These are phyloP conservation scores for Dioszegia hungarica DNA, from an alignment of 768 basidiomycete species.

Conservation along the genomic window DNA sequence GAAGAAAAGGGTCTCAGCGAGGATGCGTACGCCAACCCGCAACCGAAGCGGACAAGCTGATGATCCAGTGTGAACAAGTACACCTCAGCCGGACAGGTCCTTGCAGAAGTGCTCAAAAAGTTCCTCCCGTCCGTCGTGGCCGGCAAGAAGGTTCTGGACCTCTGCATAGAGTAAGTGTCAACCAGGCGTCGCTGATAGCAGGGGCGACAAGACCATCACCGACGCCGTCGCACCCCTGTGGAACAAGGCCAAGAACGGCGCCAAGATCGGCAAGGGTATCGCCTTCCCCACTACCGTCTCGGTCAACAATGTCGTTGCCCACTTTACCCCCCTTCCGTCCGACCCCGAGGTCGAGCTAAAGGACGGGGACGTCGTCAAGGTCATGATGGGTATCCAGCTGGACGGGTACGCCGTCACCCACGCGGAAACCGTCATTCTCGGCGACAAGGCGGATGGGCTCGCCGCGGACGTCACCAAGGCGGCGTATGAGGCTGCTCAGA, in stretches of 20 bases:
- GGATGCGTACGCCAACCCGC: conserved; percentile 41
- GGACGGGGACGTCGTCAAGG: conserved; percentile 85
- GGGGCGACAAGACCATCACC: conserved; percentile 86
- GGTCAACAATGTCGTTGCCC: conserved; percentile 90
- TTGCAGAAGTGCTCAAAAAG: conserved; percentile 75
- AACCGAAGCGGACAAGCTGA: not conserved
- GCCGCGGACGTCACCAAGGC: conserved; percentile 90
- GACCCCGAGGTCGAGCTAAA: conserved; percentile 52
- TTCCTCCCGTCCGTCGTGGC: conserved; percentile 70
- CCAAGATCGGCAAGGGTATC: conserved; percentile 75
- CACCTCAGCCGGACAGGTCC: conserved; percentile 87
- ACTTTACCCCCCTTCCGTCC: conserved; percentile 92
- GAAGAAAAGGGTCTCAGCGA: conserved; percentile 47
- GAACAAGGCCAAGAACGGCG: conserved; percentile 84
- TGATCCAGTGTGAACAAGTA: conserved; percentile 50
- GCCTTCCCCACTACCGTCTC: conserved; percentile 93
- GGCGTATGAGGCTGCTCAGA: conserved; percentile 87
- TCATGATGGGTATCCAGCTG: conserved; percentile 94
- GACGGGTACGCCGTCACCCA: conserved; percentile 92
- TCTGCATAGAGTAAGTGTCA: conserved; percentile 63
- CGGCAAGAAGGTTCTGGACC: conserved; percentile 78
- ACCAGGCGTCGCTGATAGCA: conserved; percentile 8
- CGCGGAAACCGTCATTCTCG: conserved; percentile 89
- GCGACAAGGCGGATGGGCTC: conserved; percentile 71
- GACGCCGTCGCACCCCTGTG: conserved; percentile 76